phyloP scores from a whole-genome alignment of 495 filamentous ascomycete species.

The Aspergillus homomorphus region DNA sequence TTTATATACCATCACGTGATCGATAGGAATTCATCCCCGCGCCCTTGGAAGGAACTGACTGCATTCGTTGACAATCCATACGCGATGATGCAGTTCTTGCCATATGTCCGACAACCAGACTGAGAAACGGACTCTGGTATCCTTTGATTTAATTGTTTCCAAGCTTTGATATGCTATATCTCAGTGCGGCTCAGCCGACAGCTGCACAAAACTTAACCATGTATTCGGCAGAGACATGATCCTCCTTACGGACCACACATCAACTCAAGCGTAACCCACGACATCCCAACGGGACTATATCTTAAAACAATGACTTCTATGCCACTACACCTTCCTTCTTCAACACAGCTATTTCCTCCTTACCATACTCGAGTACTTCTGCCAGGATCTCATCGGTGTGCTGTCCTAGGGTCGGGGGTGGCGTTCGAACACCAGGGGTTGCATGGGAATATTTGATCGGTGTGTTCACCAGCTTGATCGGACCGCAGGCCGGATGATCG shows the following conservation, averaged over 20 bases:
- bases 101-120: not conserved
- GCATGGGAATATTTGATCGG: constrained; percentile 92
- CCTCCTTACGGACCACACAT: not conserved
- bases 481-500: constrained; percentile 77
- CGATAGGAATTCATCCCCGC: constrained; percentile 8
- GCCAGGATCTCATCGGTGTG: constrained; percentile 85
- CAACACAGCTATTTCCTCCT: constrained; percentile 58
- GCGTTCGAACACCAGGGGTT: constrained; percentile 68
- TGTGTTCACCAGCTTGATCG: constrained; percentile 88
- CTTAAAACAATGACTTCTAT: constrained; percentile 30
- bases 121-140: not conserved
- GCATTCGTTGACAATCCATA: not conserved
- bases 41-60: not conserved
- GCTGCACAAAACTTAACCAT: not conserved
- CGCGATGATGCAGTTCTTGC: not conserved
- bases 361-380: constrained; percentile 61
- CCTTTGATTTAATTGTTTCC: not conserved
- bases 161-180: not conserved
- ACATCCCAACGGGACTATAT: not conserved
- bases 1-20: constrained; percentile 37
- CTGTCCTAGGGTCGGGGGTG: constrained; percentile 84
- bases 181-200: not conserved
- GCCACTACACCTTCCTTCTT: constrained; percentile 67
- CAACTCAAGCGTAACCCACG: not conserved
- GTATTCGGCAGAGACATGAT: constrained; percentile 2